These are phyloP conservation scores for Lachancea kluyveri DNA, from an alignment of 805 yeast genomes.

Conservation along the genomic window DNA sequence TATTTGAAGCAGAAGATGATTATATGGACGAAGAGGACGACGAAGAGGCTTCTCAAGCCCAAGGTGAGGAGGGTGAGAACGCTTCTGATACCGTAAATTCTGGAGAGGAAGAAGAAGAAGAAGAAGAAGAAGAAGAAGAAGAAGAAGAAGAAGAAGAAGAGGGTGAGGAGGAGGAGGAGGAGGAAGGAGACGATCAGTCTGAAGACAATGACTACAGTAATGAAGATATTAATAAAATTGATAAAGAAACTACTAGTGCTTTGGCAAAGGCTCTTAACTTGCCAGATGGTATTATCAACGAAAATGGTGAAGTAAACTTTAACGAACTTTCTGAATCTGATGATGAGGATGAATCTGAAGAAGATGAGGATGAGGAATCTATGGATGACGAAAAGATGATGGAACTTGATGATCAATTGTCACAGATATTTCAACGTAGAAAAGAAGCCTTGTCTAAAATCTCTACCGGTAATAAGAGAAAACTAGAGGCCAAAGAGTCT, in stretches of 20 bases:
- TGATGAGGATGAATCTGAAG: constrained; percentile 41
- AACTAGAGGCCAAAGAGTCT: constrained; percentile 71
- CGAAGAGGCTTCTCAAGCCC: constrained; percentile 26
- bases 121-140: constrained; percentile 28
- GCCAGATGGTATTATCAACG: constrained; percentile 41
- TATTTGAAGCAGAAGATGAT: constrained; percentile 62
- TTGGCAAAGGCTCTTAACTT: constrained; percentile 68
- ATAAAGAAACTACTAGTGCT: constrained; percentile 52
- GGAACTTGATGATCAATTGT: constrained; percentile 80
- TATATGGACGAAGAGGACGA: constrained; percentile 35
- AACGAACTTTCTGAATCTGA: constrained; percentile 43
- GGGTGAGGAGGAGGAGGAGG: constrained; percentile 26
- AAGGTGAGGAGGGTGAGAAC: constrained; percentile 30
- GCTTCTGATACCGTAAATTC: constrained; percentile 20
- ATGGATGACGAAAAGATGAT: constrained; percentile 97
- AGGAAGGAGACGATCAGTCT: constrained; percentile 25
- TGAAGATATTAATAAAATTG: constrained; percentile 42
- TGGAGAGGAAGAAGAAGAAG: constrained; percentile 30
- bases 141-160: constrained; percentile 28
- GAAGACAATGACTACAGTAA: constrained; percentile 30
- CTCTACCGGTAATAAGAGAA: constrained; percentile 59
- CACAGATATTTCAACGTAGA: constrained; percentile 80
- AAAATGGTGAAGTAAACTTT: constrained; percentile 38
- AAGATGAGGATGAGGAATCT: constrained; percentile 63
- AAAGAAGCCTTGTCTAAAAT: constrained; percentile 53